Conservation (phyloP, 805 yeast genomes). For the Yamadazyma sp. region DNA sequence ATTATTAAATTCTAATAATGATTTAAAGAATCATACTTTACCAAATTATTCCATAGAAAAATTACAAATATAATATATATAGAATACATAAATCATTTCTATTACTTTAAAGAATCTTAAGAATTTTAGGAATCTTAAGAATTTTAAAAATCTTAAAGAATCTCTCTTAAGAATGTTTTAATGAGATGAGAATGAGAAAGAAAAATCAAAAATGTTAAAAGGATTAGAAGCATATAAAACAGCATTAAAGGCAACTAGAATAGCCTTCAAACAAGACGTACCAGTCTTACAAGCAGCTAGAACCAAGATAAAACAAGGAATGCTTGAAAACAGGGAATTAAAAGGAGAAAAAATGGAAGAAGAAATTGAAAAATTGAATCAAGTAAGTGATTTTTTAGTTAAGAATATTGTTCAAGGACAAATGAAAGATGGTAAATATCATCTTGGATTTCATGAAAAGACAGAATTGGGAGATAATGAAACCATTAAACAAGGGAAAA, state of each 20-base stretch:
- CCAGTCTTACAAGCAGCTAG: conserved; percentile 58
- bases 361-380: conserved; percentile 55
- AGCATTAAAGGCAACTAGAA: conserved; percentile 62
- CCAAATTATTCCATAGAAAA: conserved; percentile 56
- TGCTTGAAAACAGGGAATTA: conserved; percentile 28
- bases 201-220: too few relatives aligned
- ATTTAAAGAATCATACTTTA: conserved; percentile 34
- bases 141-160: too few relatives aligned
- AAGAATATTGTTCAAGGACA: conserved; percentile 87
- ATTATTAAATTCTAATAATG: conserved; percentile 29
- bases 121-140: too few relatives aligned
- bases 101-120: too few relatives aligned
- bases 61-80: conserved; percentile 3
- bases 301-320: conserved; percentile 54
- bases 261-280: conserved; percentile 55
- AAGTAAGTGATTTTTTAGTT: conserved; percentile 65
- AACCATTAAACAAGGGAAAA: conserved; percentile 53
- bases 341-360: conserved; percentile 24
- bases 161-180: too few relatives aligned
- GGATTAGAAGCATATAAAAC: conserved; percentile 54
- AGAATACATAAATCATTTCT: too few relatives aligned
- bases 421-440: conserved; percentile 43
- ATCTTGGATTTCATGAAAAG: conserved; percentile 69
- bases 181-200: too few relatives aligned
- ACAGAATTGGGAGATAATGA: conserved; percentile 94